Percentiles rank a stretch among this genome's conserved stretches.
These are phyloP conservation scores for Lagerstroemia speciosa DNA, from an alignment of 345 rosid genomes.

Conservation along the genomic window DNA sequence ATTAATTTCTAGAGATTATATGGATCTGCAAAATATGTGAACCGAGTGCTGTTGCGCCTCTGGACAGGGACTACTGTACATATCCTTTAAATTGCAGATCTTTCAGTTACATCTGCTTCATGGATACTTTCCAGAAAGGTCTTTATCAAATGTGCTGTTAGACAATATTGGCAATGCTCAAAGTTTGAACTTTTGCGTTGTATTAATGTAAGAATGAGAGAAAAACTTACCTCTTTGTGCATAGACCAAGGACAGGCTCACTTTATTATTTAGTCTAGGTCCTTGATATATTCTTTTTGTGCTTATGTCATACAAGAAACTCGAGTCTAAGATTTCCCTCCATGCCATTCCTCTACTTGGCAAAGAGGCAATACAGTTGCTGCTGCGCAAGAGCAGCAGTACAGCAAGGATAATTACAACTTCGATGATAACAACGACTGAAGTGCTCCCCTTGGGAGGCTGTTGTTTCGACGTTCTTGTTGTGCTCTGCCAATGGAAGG, in stretches of 20 bases:
- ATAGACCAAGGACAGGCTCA: too few relatives aligned
- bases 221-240: too few relatives aligned
- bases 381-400: conserved; percentile 61
- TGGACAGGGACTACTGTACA: conserved; percentile 85
- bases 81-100: conserved; percentile 43
- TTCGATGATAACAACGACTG: conserved; percentile 7
- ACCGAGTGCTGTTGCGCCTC: conserved; percentile 63
- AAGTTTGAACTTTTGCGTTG: not conserved
- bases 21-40: too few relatives aligned
- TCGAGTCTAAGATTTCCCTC: not conserved
- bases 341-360: conserved; percentile 23
- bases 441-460: not conserved
- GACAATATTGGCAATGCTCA: not conserved
- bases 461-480: not conserved
- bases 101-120: not conserved
- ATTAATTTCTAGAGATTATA: too few relatives aligned
- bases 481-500: not conserved
- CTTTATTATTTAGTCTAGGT: too few relatives aligned
- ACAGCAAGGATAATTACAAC: conserved; percentile 38
- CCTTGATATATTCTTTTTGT: too few relatives aligned
- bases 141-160: not conserved
- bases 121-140: not conserved
- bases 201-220: not conserved
- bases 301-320: not conserved
- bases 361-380: conserved; percentile 38